phyloP scores from a whole-genome alignment of 2,329 filamentous ascomycete species.

The Aspergillus fijiensis region DNA sequence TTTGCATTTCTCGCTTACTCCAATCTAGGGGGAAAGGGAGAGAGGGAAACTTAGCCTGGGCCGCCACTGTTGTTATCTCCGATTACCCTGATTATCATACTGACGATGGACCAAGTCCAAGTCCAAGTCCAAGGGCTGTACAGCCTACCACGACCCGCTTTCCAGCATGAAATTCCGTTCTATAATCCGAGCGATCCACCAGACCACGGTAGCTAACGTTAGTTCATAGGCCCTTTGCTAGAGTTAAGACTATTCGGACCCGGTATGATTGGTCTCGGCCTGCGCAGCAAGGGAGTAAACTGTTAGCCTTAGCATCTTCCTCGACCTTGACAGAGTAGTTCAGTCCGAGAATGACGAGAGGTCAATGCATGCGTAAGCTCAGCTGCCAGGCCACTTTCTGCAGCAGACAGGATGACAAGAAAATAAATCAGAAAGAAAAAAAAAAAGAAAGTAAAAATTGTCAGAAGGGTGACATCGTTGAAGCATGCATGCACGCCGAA shows the following conservation, averaged over 20 bases:
- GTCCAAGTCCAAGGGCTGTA: not conserved
- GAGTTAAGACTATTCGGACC: slow-evolving; percentile 2
- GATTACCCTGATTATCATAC: not conserved
- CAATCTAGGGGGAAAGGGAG: not conserved
- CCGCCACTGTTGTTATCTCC: not conserved
- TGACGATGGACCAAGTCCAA: not conserved
- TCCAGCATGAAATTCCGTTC: not conserved
- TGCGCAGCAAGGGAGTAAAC: slow-evolving; percentile 7
- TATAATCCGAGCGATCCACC: not conserved
- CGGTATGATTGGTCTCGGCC: slow-evolving; percentile 6
- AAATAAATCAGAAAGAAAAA: not conserved
- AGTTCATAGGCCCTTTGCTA: slow-evolving; percentile 1
- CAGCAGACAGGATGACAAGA: not conserved
- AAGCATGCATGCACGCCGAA: not conserved
- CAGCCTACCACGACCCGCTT: not conserved
- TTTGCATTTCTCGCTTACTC: not conserved
- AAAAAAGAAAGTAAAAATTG: not conserved
- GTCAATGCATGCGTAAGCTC: slow-evolving; percentile 11
- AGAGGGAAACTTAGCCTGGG: not conserved
- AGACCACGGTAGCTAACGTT: not conserved
- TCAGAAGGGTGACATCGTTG: not conserved
- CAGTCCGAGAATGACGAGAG: slow-evolving; percentile 6
- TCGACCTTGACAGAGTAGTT: not conserved
- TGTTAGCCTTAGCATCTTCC: not conserved
- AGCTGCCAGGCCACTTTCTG: slow-evolving; percentile 5